These are phyloP conservation scores for Scytalidium sp. DNA, from an alignment of 2,329 filamentous ascomycete genomes.

Conservation along the genomic window DNA sequence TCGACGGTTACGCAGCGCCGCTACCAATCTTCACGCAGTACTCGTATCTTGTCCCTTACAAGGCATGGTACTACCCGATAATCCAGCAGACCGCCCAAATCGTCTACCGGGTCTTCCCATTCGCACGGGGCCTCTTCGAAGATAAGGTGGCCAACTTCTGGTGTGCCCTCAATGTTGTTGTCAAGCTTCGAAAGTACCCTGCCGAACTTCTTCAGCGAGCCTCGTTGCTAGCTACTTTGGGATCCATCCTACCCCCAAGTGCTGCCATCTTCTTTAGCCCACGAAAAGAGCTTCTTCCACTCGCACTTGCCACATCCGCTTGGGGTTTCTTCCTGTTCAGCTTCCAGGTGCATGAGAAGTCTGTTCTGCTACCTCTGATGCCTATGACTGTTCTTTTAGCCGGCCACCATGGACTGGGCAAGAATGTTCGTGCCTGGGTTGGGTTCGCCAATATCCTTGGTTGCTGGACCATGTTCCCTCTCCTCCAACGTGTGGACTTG, in stretches of 20 bases:
- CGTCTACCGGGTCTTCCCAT: conserved; percentile 91
- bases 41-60: conserved; percentile 55
- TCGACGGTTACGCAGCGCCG: conserved; percentile 56
- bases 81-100: conserved; percentile 79
- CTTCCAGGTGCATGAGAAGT: conserved; percentile 99
- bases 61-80: conserved; percentile 70
- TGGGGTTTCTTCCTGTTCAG: conserved; percentile 99
- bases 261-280: conserved; percentile 76
- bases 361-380: conserved; percentile 84
- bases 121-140: conserved; percentile 92
- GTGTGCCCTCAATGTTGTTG: conserved; percentile 85
- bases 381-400: conserved; percentile 90
- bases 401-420: conserved; percentile 72
- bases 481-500: conserved; percentile 82
- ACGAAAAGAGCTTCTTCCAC: conserved; percentile 70
- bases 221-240: conserved; percentile 71
- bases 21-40: conserved; percentile 61
- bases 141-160: conserved; percentile 99
- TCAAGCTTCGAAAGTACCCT: conserved; percentile 80
- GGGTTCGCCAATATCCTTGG: conserved; percentile 93
- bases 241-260: conserved; percentile 76
- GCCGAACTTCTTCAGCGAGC: conserved; percentile 69
- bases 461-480: conserved; percentile 89
- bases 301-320: conserved; percentile 77
- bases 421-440: conserved; percentile 81